Percentiles rank a stretch among this genome's conserved stretches.
Conservation (phyloP, 2,329 filamentous ascomycete genomes). For the Xylaria polymorpha region DNA sequence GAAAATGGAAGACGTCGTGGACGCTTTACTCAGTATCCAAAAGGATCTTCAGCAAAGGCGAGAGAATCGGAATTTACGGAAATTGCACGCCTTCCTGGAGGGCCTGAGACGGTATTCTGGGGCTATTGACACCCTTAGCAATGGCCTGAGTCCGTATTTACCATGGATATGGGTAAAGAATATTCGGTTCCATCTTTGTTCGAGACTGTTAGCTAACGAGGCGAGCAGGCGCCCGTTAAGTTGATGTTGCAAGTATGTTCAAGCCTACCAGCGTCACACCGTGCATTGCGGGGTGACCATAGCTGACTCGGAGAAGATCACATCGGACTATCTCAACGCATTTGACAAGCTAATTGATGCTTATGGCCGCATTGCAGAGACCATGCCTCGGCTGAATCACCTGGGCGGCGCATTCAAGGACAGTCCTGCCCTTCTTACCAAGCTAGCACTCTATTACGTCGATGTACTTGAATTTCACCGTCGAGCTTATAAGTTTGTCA, state of each 20-base stretch:
- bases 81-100: constrained; percentile 17
- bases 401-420: constrained; percentile 15
- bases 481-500: constrained; percentile 23
- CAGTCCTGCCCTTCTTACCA: constrained; percentile 6
- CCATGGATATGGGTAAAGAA: constrained; percentile 23
- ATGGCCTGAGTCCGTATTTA: constrained; percentile 23
- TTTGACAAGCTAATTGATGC: constrained; percentile 23
- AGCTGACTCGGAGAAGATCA: constrained; percentile 16
- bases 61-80: constrained; percentile 22
- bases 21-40: constrained; percentile 16
- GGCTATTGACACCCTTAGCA: constrained; percentile 20
- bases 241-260: constrained; percentile 25
- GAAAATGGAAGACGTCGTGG: constrained; percentile 14
- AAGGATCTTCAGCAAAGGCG: constrained; percentile 19
- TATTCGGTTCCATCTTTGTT: not conserved
- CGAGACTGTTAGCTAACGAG: constrained; percentile 1
- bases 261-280: not conserved
- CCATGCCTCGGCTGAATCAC: constrained; percentile 12
- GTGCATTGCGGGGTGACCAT: not conserved
- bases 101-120: constrained; percentile 18
- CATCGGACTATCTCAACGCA: constrained; percentile 19
- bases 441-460: constrained; percentile 20
- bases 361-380: constrained; percentile 16
- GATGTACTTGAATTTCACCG: constrained; percentile 23
- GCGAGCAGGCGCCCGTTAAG: constrained; percentile 21